Conservation (phyloP, 306 rosid genomes). For the Cicer arietinum region DNA sequence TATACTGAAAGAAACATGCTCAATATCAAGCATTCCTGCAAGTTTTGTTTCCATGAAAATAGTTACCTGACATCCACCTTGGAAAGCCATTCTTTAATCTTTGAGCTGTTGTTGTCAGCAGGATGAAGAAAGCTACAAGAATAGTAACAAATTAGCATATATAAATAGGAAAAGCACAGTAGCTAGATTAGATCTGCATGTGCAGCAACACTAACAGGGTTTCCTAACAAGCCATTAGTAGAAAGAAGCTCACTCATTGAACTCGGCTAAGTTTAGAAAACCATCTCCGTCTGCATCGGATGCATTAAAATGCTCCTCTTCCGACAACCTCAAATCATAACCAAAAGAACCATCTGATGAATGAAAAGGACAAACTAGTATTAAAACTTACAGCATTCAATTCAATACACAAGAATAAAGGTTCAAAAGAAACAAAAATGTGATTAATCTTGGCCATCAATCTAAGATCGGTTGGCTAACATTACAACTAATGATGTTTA, state of each 20-base stretch:
- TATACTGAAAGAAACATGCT: not conserved
- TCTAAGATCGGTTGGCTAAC: no score
- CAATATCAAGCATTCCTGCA: not conserved
- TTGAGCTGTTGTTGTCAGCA: constrained; percentile 82
- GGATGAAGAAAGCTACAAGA: constrained; percentile 83
- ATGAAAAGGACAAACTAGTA: not conserved
- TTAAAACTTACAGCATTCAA: constrained; percentile 24
- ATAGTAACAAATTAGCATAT: constrained; percentile 6
- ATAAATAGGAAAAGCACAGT: not conserved
- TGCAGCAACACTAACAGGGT: not conserved
- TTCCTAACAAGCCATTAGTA: constrained; percentile 12
- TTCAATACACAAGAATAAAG: constrained; percentile 24
- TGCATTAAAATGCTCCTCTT: constrained; percentile 86
- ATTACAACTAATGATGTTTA: no score
- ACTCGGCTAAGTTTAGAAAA: constrained; percentile 75
- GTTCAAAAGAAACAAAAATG: not conserved
- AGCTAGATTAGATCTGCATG: not conserved
- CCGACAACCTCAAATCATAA: constrained; percentile 90
- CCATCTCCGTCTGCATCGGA: constrained; percentile 83
- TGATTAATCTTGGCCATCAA: no score
- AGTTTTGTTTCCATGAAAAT: not conserved
- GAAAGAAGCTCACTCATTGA: constrained; percentile 77
- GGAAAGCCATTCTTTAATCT: constrained; percentile 81
- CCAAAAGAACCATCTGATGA: constrained; percentile 70
- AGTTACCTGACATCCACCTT: constrained; percentile 86